These are phyloP conservation scores for Chaetomium sp. DNA, from an alignment of 2,329 filamentous ascomycete genomes.

Conservation along the genomic window DNA sequence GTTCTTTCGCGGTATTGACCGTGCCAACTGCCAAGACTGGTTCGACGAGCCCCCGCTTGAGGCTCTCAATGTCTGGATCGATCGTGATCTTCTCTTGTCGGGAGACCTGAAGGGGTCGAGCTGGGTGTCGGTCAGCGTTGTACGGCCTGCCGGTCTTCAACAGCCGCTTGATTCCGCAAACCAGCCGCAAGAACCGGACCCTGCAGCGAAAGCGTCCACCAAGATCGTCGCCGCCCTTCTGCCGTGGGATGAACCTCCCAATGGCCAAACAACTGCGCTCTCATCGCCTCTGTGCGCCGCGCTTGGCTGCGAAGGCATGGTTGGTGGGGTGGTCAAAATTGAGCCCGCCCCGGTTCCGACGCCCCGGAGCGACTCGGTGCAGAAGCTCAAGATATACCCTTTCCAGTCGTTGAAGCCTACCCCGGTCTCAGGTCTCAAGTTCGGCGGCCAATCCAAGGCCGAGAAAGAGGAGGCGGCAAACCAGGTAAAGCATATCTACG, in stretches of 20 bases:
- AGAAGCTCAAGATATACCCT: conserved; percentile 75
- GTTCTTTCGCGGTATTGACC: conserved; percentile 80
- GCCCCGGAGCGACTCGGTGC: conserved; percentile 55
- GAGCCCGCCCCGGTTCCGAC: conserved; percentile 77
- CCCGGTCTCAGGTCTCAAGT: conserved; percentile 69
- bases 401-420: conserved; percentile 64
- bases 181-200: conserved; percentile 67
- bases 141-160: conserved; percentile 78
- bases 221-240: conserved; percentile 76
- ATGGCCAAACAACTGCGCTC: conserved; percentile 75
- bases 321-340: conserved; percentile 84
- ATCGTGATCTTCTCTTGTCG: conserved; percentile 71
- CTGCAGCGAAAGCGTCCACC: conserved; percentile 55
- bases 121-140: conserved; percentile 81
- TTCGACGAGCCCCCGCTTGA: conserved; percentile 67
- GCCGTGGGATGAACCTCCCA: conserved; percentile 84
- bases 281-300: conserved; percentile 76
- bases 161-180: conserved; percentile 69
- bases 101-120: conserved; percentile 74
- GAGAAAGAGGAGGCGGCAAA: conserved; percentile 77
- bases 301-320: conserved; percentile 70
- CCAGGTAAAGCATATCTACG: conserved; percentile 72
- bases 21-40: conserved; percentile 68
- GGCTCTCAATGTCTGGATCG: conserved; percentile 79
- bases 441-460: conserved; percentile 83